A percentile compares a stretch with the other conserved stretches of the same genome.
phyloP scores from a whole-genome alignment of 1,284 basidiomycete genomes.

The Dichomitus squalens region DNA sequence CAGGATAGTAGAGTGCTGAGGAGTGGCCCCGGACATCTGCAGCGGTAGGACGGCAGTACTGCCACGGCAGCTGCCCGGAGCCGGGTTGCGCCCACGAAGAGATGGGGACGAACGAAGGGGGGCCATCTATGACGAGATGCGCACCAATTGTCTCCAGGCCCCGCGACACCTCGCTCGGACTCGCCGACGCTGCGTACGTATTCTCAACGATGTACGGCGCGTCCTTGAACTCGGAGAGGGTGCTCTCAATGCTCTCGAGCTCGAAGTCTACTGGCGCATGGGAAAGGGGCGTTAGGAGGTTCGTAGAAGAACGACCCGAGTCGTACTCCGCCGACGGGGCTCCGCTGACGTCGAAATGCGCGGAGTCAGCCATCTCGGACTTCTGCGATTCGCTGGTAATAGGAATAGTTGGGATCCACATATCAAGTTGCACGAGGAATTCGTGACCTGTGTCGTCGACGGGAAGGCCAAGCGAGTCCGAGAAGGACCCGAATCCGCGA shows the following conservation, averaged over 20 bases:
- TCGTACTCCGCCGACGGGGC: neutral
- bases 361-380: neutral
- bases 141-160: neutral
- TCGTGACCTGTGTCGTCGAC: neutral
- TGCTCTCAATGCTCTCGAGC: neutral
- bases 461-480: neutral
- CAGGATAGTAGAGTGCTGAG: neutral
- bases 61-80: neutral
- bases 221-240: neutral
- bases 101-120: neutral
- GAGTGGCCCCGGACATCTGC: neutral
- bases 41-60: slow-evolving; percentile 3
- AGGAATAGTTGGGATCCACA: neutral
- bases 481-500: neutral
- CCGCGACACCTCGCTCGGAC: neutral
- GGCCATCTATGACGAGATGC: neutral
- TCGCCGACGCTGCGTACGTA: too few species aligned
- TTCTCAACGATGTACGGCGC: neutral
- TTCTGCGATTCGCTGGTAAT: neutral
- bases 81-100: neutral
- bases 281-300: neutral
- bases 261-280: too few species aligned
- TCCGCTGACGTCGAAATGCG: neutral
- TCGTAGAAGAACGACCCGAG: neutral
- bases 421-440: too few species aligned